Percentiles rank a stretch among this genome's conserved stretches.
phyloP scores from a whole-genome alignment of 352 stramenopile species.

The Lagenidium sp. region DNA sequence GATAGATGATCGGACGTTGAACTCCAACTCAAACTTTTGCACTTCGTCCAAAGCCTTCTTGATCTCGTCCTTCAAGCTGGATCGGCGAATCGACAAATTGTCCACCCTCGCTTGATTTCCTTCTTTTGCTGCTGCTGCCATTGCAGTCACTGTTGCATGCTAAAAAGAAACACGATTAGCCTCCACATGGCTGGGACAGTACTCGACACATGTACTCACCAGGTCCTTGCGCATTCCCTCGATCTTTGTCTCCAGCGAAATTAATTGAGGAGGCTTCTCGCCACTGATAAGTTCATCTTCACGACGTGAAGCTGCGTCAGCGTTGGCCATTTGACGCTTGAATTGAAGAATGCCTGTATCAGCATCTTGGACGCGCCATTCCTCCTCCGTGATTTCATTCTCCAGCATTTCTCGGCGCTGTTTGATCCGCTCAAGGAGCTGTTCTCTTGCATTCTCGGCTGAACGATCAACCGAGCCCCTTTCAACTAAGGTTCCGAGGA shows the following conservation, averaged over 20 bases:
- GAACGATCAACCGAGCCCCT: conserved; percentile 53
- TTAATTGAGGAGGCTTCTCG: conserved; percentile 63
- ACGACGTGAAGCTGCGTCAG: conserved; percentile 47
- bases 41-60: conserved; percentile 63
- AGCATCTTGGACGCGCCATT: conserved; percentile 33
- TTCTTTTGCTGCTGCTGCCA: conserved; percentile 39
- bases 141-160: conserved; percentile 50
- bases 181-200: not conserved
- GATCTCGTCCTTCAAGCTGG: conserved; percentile 59
- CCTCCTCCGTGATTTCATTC: conserved; percentile 52
- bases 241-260: conserved; percentile 75
- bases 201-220: conserved; percentile 18
- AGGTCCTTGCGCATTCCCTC: conserved; percentile 53
- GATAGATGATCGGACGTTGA: conserved; percentile 30
- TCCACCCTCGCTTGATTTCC: conserved; percentile 48
- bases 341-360: conserved; percentile 66
- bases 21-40: conserved; percentile 53
- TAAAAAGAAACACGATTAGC: conserved; percentile 2
- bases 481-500: conserved; percentile 50
- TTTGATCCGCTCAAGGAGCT: conserved; percentile 49
- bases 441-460: conserved; percentile 45
- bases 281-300: conserved; percentile 77
- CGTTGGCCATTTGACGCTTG: conserved; percentile 52
- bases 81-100: conserved; percentile 52
- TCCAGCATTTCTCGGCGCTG: conserved; percentile 37